Evolutionary conservation across 176 grass and related monocot genomes (phyloP).

Genomic region (bread wheat (Triticum aestivum)): IWGSC_CS_RefSeq_v2.1 NC_057814.1:48385577-48386076

Average conservation of each 20-base stretch:
- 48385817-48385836: not conserved
- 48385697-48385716: not conserved
- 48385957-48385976: not conserved
- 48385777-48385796: too few species aligned
- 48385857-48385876: not conserved
- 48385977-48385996: not conserved
- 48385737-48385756: too few species aligned
- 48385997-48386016: conserved; percentile 33
- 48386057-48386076: not conserved
- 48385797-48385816: not conserved
- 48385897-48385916: conserved; percentile 20
- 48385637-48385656: not conserved
- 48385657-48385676: not conserved
- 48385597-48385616: not conserved
- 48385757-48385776: too few species aligned
- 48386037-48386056: not conserved
- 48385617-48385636: not conserved
- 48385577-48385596: not conserved
- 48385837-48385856: conserved; percentile 23
- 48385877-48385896: not conserved
- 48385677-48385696: not conserved
- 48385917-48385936: conserved; percentile 16
- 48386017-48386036: conserved; percentile 8
- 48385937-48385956: not conserved
- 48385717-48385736: too few species aligned